Percentiles rank a stretch among this genome's conserved stretches.
phyloP scores from a whole-genome alignment of 345 rosid genomes.

The Salix dunnii region DNA sequence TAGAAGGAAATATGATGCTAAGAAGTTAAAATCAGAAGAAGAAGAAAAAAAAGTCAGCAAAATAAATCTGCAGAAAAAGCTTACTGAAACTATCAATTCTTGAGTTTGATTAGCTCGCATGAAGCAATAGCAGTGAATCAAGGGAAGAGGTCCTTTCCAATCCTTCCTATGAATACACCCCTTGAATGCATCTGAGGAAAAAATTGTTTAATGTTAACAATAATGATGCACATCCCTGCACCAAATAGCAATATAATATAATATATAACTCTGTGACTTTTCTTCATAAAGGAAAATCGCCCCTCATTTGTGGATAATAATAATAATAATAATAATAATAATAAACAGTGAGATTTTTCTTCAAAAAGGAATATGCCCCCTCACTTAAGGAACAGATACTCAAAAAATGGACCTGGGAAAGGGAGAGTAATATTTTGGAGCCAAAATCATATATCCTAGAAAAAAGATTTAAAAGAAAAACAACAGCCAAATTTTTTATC shows the following conservation, averaged over 20 bases:
- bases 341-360: not conserved
- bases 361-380: not conserved
- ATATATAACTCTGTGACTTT: too few species aligned
- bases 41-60: not conserved
- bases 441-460: not conserved
- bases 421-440: not conserved
- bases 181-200: slow-evolving; percentile 65
- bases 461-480: not conserved
- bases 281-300: too few species aligned
- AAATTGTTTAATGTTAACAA: not conserved
- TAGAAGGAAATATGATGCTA: not conserved
- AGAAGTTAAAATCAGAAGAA: not conserved
- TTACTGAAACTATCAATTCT: slow-evolving; percentile 59
- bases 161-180: slow-evolving; percentile 47
- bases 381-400: not conserved
- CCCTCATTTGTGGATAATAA: too few species aligned
- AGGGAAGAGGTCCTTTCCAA: slow-evolving; percentile 79
- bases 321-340: too few species aligned
- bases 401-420: not conserved
- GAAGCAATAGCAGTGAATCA: slow-evolving; percentile 90
- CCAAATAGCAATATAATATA: too few species aligned
- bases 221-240: not conserved
- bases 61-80: slow-evolving; percentile 12
- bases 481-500: too few species aligned
- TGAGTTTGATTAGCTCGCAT: slow-evolving; percentile 69